phyloP scores from a whole-genome alignment of 345 rosid genomes.

The Zanthoxylum bungeanum region DNA sequence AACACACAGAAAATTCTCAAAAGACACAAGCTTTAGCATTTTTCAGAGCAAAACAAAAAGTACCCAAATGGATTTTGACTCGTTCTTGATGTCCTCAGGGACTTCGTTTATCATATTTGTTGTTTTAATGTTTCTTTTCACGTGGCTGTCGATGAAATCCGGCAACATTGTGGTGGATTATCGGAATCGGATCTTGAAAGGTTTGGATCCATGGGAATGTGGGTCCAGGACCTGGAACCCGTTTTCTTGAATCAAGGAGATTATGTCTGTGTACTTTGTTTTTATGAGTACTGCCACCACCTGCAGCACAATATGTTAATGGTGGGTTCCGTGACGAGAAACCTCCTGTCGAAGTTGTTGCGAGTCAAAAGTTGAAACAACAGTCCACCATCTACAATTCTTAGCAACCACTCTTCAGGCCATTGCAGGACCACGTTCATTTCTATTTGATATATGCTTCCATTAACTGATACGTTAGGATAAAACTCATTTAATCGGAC shows the following conservation, averaged over 20 bases:
- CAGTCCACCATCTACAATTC: too few relatives aligned
- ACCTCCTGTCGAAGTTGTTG: too few relatives aligned
- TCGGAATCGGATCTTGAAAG: constrained; percentile 81
- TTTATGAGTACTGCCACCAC: too few relatives aligned
- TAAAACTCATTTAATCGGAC: too few relatives aligned
- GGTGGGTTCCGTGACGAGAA: too few relatives aligned
- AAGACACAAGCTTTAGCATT: neutral
- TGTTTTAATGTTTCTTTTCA: constrained; percentile 59
- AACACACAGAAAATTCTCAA: neutral
- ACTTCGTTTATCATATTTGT: constrained; percentile 67
- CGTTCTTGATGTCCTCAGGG: constrained; percentile 78
- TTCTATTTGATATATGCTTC: too few relatives aligned
- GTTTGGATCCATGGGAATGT: constrained; percentile 72
- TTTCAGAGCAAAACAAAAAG: constrained; percentile 8
- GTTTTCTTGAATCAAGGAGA: constrained; percentile 73
- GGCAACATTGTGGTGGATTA: constrained; percentile 70
- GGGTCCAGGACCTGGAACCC: constrained; percentile 57
- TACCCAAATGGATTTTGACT: constrained; percentile 64
- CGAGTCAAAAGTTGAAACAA: too few relatives aligned
- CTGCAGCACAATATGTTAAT: too few relatives aligned
- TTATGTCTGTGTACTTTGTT: too few relatives aligned
- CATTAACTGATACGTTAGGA: too few relatives aligned
- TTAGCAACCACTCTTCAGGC: too few relatives aligned
- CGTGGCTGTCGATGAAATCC: constrained; percentile 60
- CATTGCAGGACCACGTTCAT: too few relatives aligned